phyloP scores from a whole-genome alignment of 1,139 yeast species.

The Protomyces arabidopsidicola region DNA sequence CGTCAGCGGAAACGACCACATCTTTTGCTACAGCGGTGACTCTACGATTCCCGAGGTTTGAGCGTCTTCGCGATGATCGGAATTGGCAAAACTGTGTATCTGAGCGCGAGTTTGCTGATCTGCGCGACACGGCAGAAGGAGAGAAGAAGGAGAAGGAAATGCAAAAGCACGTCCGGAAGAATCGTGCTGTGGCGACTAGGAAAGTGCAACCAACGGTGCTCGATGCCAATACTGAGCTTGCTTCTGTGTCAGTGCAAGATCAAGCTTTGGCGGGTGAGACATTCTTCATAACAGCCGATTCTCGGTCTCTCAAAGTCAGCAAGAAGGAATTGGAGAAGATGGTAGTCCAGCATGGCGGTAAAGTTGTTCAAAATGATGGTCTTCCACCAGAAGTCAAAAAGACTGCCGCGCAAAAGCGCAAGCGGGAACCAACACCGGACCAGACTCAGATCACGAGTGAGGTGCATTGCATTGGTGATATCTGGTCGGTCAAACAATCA shows the following conservation, averaged over 20 bases:
- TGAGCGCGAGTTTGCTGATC: constrained; percentile 40
- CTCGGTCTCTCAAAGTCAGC: constrained; percentile 39
- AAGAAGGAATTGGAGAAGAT: constrained; percentile 43
- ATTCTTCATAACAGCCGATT: constrained; percentile 35
- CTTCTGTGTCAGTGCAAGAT: not conserved
- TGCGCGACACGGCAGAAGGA: constrained; percentile 31
- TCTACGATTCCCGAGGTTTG: constrained; percentile 69
- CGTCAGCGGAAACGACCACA: constrained; percentile 52
- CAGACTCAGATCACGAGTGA: constrained; percentile 31
- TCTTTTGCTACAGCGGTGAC: constrained; percentile 66
- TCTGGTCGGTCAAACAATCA: constrained; percentile 47
- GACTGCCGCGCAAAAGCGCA: not conserved
- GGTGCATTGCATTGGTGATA: constrained; percentile 49
- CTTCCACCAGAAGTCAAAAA: not conserved
- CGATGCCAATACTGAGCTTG: constrained; percentile 1
- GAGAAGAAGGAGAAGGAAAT: constrained; percentile 29
- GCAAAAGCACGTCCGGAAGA: constrained; percentile 20
- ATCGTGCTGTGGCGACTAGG: not conserved
- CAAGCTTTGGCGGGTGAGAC: constrained; percentile 34
- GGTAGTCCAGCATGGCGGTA: constrained; percentile 32
- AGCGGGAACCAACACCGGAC: constrained; percentile 34
- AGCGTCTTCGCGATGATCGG: constrained; percentile 66
- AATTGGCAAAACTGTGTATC: constrained; percentile 55
- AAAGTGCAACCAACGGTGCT: not conserved
- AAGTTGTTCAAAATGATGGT: not conserved